Evolutionary conservation across 352 stramenopile genomes (phyloP), one percentile per base, ranked within the genome.

Genomic region (Elongisporangium prolatum): DNA sequence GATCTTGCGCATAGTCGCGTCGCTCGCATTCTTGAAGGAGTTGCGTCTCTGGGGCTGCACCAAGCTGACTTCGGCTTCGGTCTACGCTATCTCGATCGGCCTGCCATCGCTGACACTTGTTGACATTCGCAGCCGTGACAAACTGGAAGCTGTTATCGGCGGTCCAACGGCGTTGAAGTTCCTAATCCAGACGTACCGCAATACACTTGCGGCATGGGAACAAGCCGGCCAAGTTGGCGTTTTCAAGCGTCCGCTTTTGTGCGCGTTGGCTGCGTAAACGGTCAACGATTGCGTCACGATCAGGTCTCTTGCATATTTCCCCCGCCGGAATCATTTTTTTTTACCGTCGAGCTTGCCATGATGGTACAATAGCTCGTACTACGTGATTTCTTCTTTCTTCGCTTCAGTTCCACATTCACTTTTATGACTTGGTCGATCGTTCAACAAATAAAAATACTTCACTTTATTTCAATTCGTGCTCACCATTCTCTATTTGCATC

Each of bases 11-110:
- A 81, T 95, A 50, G 79, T 87, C 8, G 55, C 62, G 50, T 67
- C 70, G 17, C 79, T 95, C 53, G 63, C 57, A 21, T 60, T 59
- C 21, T 70, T 95, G 21, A 80, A 84, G 56, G 79, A 93, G 57
- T 49, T 95, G 57, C 80, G 81, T 58, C 77, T 95, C 37, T 95
- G 80, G 84, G 83, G 80, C 52, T 95, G 86, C 61, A 77, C 68
- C 16, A 90, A 92, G 60, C 77, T 95, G 48, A 95, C 84, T 34
- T 82, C 79, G n/a, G 71, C 78, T 4, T 60, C 80, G 0, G 83
- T 93, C 17, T 69, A 78, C 54, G 85, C 79, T 24, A 92, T 90
- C 51, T 89, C 80, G 50, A 69, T 77, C 20, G 81, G 76, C 8
- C 59, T 90, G 38, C 73, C 80, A 16, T 73, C 80, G 50, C 69